Evolutionary conservation across 2,329 filamentous ascomycete genomes (phyloP), one percentile per base, ranked within the genome.

Genomic region (Hymenoscyphus linearis): DNA sequence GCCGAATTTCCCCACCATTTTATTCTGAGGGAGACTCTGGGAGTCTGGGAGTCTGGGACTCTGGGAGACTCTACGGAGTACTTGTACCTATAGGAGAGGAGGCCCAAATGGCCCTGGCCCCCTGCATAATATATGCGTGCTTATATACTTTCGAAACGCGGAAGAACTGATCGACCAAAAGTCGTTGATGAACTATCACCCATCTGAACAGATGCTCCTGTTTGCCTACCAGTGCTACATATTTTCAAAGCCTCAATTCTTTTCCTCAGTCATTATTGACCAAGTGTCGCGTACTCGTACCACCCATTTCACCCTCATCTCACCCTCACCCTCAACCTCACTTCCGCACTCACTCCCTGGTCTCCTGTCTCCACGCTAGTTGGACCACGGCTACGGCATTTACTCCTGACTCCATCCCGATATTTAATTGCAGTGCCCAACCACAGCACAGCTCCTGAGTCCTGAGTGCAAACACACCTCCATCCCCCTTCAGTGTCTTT

Each of bases 81-180:
- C n/a, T n/a, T n/a, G n/a, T n/a, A n/a, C n/a, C n/a, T n/a, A n/a
- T n/a, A n/a, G n/a, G n/a, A n/a, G n/a, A n/a, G 4, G 31, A 25
- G 18, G 22, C 44, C 44, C 44, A 13, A 50, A 50, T 50, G 18
- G 18, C 10, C 55, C 55, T 6, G 13, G 55, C 55, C 31, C 31
- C 35, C 31, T 57, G 35, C 55, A 44, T 52, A 58, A 52, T 52
- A 53, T 14, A 52, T 27, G 27, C 18, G 26, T 58, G 27, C 57
- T 31, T 44, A 31, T 26, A 31, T n/a, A 57, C 56, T 55, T 59
- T 65, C 59, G 65, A 70, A 66, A 70, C 68, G 63, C 54, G 12
- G 59, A 64, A 58, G 59, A 65, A 66, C 37, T 44, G 56, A 66
- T 63, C 62, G 62, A 35, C 65, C 26, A 52, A 55, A 31, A 31